Percentiles rank a stretch among this genome's conserved stretches.
These are phyloP conservation scores for Grigorovia yakushimaensis DNA, from an alignment of 805 yeast species.

Conservation along the genomic window DNA sequence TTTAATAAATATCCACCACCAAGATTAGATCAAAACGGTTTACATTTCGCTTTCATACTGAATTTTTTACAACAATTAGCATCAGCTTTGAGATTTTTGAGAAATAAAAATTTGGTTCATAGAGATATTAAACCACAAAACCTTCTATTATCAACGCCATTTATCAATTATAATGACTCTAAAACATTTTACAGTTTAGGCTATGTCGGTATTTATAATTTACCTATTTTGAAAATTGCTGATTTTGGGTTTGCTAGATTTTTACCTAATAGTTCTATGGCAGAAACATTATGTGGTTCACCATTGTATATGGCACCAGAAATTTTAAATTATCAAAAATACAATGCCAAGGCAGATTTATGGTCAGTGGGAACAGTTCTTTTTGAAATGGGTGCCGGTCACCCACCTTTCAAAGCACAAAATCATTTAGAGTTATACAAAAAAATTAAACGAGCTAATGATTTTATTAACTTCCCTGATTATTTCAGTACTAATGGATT, in stretches of 20 bases:
- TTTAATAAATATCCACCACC: slow-evolving; percentile 81
- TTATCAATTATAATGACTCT: slow-evolving; percentile 39
- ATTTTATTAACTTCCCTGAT: slow-evolving; percentile 67
- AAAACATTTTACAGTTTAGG: slow-evolving; percentile 46
- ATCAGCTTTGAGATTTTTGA: slow-evolving; percentile 70
- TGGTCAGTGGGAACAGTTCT: slow-evolving; percentile 98
- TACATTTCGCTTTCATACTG: slow-evolving; percentile 65
- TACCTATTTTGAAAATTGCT: slow-evolving; percentile 87
- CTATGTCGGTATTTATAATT: slow-evolving; percentile 73
- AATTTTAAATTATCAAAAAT: slow-evolving; percentile 84
- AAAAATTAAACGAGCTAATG: slow-evolving; percentile 75
- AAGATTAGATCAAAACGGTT: slow-evolving; percentile 57
- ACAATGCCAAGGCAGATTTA: slow-evolving; percentile 92
- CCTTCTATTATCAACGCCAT: slow-evolving; percentile 64
- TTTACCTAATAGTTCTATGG: slow-evolving; percentile 85
- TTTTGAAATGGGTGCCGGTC: slow-evolving; percentile 93
- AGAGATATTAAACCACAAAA: slow-evolving; percentile 91
- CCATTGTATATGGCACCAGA: slow-evolving; percentile 99
- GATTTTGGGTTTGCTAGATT: slow-evolving; percentile 97
- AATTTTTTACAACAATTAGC: slow-evolving; percentile 84
- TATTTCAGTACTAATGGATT: slow-evolving; percentile 29
- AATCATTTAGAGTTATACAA: slow-evolving; percentile 85
- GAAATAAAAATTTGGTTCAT: slow-evolving; percentile 80
- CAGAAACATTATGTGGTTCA: slow-evolving; percentile 95
- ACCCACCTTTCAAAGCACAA: slow-evolving; percentile 89